These are phyloP conservation scores for Urochloa ruziziensis DNA, from an alignment of 176 grass and related monocot species.

Conservation along the genomic window DNA sequence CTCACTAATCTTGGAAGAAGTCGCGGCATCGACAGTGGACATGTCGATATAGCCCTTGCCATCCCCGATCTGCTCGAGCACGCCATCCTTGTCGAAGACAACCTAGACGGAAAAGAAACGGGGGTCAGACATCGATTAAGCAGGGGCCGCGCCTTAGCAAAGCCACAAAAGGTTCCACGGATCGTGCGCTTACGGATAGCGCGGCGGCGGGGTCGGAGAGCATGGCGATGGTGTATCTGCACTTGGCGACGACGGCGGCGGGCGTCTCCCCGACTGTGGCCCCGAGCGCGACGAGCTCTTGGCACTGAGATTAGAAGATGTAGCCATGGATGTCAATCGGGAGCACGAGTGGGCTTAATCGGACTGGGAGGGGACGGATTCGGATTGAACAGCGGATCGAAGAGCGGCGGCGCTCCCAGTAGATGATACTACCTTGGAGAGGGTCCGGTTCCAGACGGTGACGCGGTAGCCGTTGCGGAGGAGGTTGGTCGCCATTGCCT, in stretches of 20 bases:
- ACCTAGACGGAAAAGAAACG: slow-evolving; percentile 39
- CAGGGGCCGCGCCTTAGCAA: not conserved
- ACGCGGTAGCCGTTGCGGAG: slow-evolving; percentile 78
- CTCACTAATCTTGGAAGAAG: slow-evolving; percentile 86
- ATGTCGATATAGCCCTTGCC: slow-evolving; percentile 95
- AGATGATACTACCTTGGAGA: slow-evolving; percentile 51
- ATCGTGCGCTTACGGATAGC: slow-evolving; percentile 59
- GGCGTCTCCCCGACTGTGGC: slow-evolving; percentile 88
- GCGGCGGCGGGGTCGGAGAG: slow-evolving; percentile 90
- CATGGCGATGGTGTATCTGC: slow-evolving; percentile 97
- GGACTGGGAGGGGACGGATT: not conserved
- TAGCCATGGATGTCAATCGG: too few relatives aligned
- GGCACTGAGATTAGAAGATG: slow-evolving; percentile 34
- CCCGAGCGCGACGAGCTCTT: slow-evolving; percentile 77
- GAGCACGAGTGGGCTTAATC: not conserved
- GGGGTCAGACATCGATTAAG: not conserved
- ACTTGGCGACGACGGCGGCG: slow-evolving; percentile 76
- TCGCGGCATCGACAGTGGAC: slow-evolving; percentile 90
- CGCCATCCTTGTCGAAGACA: slow-evolving; percentile 89
- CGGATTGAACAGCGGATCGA: not conserved
- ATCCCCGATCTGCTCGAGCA: slow-evolving; percentile 76
- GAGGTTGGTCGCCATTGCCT: slow-evolving; percentile 89
- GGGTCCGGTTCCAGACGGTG: slow-evolving; percentile 97
- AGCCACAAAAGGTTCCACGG: not conserved
- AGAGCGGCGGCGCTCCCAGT: not conserved